Evolutionary conservation across 75 land plant genomes (phyloP).

Genomic region (Cunninghamia lanceolata): DNA sequence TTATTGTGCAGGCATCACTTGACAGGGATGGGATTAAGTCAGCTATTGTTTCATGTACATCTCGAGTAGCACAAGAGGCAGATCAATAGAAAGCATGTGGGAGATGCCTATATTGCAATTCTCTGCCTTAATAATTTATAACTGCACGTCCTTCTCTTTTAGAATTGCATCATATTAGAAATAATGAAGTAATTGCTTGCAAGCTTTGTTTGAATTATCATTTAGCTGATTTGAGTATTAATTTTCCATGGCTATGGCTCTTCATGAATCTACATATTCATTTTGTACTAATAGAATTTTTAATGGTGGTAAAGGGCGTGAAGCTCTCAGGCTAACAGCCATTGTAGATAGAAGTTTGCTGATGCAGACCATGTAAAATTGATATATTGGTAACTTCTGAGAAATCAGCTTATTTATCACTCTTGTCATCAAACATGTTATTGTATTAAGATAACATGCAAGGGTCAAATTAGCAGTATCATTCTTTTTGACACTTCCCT

Average conservation of each 20-base stretch:
- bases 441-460: background rate
- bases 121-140: background rate
- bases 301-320: background rate
- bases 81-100: background rate
- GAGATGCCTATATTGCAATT: background rate
- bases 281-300: background rate
- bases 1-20: slow-evolving; percentile 67
- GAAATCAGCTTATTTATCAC: background rate
- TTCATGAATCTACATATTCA: background rate
- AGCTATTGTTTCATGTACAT: slow-evolving; percentile 60
- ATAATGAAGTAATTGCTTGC: background rate
- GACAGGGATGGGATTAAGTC: slow-evolving; percentile 67
- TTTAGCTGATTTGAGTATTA: background rate
- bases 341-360: background rate
- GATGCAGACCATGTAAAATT: background rate
- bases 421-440: background rate
- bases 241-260: background rate
- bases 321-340: background rate
- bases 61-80: slow-evolving; percentile 35
- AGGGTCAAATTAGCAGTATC: background rate
- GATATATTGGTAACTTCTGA: background rate
- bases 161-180: background rate
- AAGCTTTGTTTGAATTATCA: background rate
- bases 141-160: background rate
- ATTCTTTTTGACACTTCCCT: background rate